Conservation (phyloP, 176 grass and related monocot species). For the Oryza nivara region DNA sequence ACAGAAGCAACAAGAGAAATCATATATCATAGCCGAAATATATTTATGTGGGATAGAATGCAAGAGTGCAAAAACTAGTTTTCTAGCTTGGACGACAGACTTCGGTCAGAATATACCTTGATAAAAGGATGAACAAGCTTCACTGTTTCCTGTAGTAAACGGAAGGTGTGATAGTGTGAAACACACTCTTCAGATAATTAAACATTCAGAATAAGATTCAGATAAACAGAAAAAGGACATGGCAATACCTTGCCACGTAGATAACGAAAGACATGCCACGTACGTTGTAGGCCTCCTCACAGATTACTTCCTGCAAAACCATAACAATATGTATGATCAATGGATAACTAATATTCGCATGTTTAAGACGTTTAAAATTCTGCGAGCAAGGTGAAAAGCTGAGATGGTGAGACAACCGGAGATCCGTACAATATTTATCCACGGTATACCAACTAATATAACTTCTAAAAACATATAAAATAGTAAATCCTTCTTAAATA, state of each 20-base stretch:
- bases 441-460: neutral
- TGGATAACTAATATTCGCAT: too few relatives aligned
- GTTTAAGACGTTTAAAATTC: too few relatives aligned
- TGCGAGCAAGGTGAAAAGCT: too few relatives aligned
- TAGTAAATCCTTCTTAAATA: neutral
- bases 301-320: neutral
- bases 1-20: neutral
- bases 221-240: neutral
- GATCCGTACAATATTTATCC: neutral
- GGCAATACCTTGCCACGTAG: neutral
- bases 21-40: neutral
- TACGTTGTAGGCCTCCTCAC: neutral
- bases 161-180: neutral
- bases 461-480: neutral
- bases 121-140: neutral
- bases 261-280: neutral
- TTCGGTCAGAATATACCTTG: neutral
- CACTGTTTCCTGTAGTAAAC: neutral
- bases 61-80: neutral
- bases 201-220: neutral
- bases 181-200: neutral
- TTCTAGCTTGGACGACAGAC: neutral
- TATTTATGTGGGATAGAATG: neutral
- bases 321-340: neutral
- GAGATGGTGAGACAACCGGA: too few relatives aligned